Base-by-base conservation (phyloP, 805 yeast species). In the Cyberlindnera meyerae region DNA sequence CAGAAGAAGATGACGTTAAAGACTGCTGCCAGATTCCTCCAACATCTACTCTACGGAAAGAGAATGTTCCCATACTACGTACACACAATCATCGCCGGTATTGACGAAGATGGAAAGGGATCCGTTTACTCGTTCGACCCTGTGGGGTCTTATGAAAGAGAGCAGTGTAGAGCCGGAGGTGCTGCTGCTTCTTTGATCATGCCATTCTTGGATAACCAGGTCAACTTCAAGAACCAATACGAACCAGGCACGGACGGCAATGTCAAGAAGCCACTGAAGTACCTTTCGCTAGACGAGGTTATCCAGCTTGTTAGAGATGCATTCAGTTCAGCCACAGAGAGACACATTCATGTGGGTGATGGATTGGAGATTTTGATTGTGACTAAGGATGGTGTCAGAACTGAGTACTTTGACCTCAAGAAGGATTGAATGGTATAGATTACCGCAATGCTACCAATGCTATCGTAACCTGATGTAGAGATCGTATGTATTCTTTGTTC, bases 341-440 rank as follows among this genome's bases (percentile, higher is more conserved):
- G 98, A 73, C 97, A 93, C 63, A 93, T 93, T 51, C 94, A 89
- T 51, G 97, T 93, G 36, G 98, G 98, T 68, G 98, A 93, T 68
- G 95, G 93, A 6, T 72, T 93, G 45, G 96, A 93, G 62, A 81
- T 93, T 33, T 68, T 83, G 47, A 84, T 93, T 51, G 89, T 90
- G 41, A 87, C 97, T 11, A 89, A 88, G 59, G 96, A 88, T 17
- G 98, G 98, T 34, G 85, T 87, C 33, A 75, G 81, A 65, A 79
- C 75, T 29, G 95, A 86, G 60, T 82, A 76, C 62, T 82, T 66
- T 59, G 94, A 94, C 41, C 71, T 93, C 60, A 87, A 93, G 75
- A 79, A 83, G 60, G 97, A 90, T 69, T 90, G 65, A 34, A 22
- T 24, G n/a, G n/a, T n/a, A n/a, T n/a, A n/a, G n/a, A n/a, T n/a